phyloP scores from a whole-genome alignment of 75 land plant species.

The Cupressus sempervirens region DNA sequence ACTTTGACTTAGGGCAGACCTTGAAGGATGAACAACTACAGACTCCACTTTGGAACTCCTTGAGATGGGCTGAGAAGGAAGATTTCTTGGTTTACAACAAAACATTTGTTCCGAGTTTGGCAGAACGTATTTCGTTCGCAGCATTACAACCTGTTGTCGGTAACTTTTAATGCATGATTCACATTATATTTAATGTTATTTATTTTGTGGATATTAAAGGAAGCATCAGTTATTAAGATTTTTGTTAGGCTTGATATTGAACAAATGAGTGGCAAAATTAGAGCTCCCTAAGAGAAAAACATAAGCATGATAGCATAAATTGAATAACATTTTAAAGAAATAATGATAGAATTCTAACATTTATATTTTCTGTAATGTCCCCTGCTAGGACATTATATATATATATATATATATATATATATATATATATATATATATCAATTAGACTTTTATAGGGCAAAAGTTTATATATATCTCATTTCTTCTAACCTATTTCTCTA shows the following conservation, averaged over 20 bases:
- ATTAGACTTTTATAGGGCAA: too few relatives aligned
- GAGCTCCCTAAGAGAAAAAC: too few relatives aligned
- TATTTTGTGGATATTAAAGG: neutral
- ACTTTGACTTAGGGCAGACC: slow-evolving; percentile 29
- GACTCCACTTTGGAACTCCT: slow-evolving; percentile 53
- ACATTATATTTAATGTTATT: neutral
- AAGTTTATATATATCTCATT: too few relatives aligned
- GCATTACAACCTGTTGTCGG: slow-evolving; percentile 73
- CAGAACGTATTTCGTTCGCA: slow-evolving; percentile 68
- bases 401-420: too few relatives aligned
- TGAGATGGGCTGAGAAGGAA: slow-evolving; percentile 74
- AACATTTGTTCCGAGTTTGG: slow-evolving; percentile 43
- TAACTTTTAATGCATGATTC: slow-evolving; percentile 8
- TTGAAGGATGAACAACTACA: slow-evolving; percentile 64
- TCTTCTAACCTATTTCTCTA: too few relatives aligned
- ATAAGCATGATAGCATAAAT: too few relatives aligned
- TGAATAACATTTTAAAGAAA: too few relatives aligned
- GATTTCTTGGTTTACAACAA: slow-evolving; percentile 17
- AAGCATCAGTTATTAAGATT: neutral
- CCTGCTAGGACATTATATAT: too few relatives aligned
- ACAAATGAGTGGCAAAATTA: too few relatives aligned
- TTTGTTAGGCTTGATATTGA: neutral
- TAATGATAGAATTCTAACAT: too few relatives aligned
- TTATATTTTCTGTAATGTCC: too few relatives aligned
- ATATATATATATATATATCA: too few relatives aligned